Conservation (phyloP, 2,329 filamentous ascomycete genomes). For the Alternaria gansuensis region DNA sequence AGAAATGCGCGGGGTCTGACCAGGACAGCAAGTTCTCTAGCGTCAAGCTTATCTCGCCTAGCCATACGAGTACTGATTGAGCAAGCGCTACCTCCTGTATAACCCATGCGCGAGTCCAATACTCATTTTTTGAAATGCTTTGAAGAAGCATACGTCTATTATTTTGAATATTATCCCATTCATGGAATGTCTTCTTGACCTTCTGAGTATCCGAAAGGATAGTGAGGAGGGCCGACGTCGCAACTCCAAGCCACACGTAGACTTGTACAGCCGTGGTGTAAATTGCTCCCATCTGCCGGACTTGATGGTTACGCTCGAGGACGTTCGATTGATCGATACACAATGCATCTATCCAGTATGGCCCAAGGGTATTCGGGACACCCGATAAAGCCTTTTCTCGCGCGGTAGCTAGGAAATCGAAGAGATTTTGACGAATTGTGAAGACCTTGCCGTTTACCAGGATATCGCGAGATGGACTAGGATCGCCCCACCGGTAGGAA, state of each 20-base stretch:
- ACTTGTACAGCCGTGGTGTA: conserved; percentile 1
- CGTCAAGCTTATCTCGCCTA: not conserved
- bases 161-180: not conserved
- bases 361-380: not conserved
- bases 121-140: not conserved
- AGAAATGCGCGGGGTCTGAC: too few relatives aligned
- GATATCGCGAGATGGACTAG: conserved; percentile 18
- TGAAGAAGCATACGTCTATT: not conserved
- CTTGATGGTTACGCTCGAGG: conserved; percentile 17
- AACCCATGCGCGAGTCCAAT: conserved; percentile 15
- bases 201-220: not conserved
- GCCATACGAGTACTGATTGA: not conserved
- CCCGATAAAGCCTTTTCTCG: not conserved
- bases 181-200: not conserved
- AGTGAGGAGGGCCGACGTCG: not conserved
- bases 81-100: conserved; percentile 14
- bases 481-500: conserved; percentile 47
- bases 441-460: conserved; percentile 13
- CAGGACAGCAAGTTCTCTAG: too few relatives aligned
- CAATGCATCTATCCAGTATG: conserved; percentile 23
- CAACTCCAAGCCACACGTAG: conserved; percentile 1
- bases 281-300: conserved; percentile 14
- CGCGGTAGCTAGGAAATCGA: conserved; percentile 12
- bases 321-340: conserved; percentile 19
- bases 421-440: conserved; percentile 18